Evolutionary conservation across 805 yeast genomes (phyloP), one percentile per base, ranked within the genome.

Genomic region (Metschnikowia bowlesiae): DNA sequence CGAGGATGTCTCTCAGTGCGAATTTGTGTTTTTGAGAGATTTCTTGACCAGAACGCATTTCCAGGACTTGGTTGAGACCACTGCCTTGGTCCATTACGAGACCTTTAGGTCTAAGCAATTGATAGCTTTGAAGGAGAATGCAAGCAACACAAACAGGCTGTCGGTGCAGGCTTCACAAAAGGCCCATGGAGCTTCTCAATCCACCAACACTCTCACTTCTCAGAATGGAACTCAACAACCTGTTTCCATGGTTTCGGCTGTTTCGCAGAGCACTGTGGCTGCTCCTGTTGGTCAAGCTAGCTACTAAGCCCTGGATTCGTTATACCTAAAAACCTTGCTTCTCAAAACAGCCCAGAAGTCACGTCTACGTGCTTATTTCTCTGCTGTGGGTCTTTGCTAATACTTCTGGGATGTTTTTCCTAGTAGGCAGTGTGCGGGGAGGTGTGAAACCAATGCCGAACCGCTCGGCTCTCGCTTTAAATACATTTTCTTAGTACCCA

Each of bases 1-100:
- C 53, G 97, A 91, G 72, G 96, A 94, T 71, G 90, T 89, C 48
- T 81, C 85, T 49, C 98, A 94, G 71, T 90, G 97, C 71, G 99
- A 94, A 73, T 94, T 94, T 76, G 89, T 89, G 36, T 90, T 89
- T 61, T 82, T 94, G 65, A 83, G 97, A 72, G 96, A 89, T 68
- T 94, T 94, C 69, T 80, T 94, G 63, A 89, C 96, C 42, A 84
- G 97, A 74, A 89, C 98, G 8, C 97, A 94, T 68, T 77, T 94
- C 63, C 97, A 90, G 69, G 98, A 92, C 67, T 82, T 94, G 67
- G 91, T 94, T 62, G 99, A 94, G 69, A 83, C 96, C 10, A 94
- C 99, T 4, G 75, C 95, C 1, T 76, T 82, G 58, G 79, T 83
- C 48, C 98, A 94, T 69, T 94, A 94, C 70, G 99, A 94, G 75